Evolutionary conservation across 768 basidiomycete species (phyloP).

Genomic region (Pisolithus sp.): DNA sequence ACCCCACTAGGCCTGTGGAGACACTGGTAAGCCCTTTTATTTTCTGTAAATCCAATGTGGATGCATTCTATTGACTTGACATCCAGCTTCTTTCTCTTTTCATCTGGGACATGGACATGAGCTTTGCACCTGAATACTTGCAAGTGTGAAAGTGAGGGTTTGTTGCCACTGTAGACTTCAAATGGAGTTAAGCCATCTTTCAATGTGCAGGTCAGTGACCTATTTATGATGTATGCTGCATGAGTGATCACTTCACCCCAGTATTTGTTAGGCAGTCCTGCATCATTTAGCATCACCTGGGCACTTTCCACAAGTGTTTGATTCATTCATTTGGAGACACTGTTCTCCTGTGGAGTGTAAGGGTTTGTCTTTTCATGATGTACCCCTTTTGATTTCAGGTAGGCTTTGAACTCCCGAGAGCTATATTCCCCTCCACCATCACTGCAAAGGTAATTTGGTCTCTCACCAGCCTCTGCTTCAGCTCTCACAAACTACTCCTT

Average conservation of each 20-base stretch:
- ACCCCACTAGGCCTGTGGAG: background rate
- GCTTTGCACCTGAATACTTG: too few relatives aligned
- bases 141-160: too few relatives aligned
- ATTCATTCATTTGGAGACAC: slow-evolving; percentile 2
- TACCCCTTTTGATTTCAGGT: too few relatives aligned
- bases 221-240: too few relatives aligned
- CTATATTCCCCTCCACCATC: too few relatives aligned
- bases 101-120: too few relatives aligned
- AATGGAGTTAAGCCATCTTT: too few relatives aligned
- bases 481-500: slow-evolving; percentile 8
- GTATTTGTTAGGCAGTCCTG: background rate
- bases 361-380: too few relatives aligned
- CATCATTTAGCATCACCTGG: background rate
- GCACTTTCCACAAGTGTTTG: background rate
- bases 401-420: too few relatives aligned
- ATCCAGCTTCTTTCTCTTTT: background rate
- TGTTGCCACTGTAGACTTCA: too few relatives aligned
- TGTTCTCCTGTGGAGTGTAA: slow-evolving; percentile 4
- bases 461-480: slow-evolving; percentile 8
- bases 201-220: too few relatives aligned
- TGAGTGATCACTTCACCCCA: background rate
- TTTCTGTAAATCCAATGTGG: background rate
- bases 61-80: background rate
- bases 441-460: too few relatives aligned
- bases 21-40: background rate